Conservation (phyloP, 1,284 basidiomycete genomes). For the Heterobasidion parviporum region DNA sequence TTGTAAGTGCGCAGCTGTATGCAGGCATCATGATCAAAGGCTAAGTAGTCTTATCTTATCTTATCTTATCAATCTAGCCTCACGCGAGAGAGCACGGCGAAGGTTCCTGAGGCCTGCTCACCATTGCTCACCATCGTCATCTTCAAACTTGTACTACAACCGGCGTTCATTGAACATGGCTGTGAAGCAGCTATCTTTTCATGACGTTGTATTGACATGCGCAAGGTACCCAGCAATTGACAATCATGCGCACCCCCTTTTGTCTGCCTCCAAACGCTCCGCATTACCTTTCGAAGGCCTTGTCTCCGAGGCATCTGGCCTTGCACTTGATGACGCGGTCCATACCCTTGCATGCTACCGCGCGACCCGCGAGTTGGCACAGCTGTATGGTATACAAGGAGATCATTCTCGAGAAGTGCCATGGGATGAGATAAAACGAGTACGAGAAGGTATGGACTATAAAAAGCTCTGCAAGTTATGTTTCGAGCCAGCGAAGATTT, state of each 20-base stretch:
- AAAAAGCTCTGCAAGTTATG: constrained; percentile 44
- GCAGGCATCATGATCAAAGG: too few species aligned
- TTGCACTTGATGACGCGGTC: constrained; percentile 42
- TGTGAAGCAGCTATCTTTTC: neutral
- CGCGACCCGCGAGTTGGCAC: constrained; percentile 45
- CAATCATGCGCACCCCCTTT: constrained; percentile 69
- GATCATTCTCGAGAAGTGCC: constrained; percentile 18
- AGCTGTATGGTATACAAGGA: constrained; percentile 31
- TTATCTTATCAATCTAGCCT: too few species aligned
- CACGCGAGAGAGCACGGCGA: too few species aligned
- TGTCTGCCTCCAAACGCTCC: constrained; percentile 36
- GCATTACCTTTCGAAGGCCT: constrained; percentile 50
- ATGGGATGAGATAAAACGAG: constrained; percentile 53
- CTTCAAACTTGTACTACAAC: too few species aligned
- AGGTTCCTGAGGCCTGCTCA: too few species aligned
- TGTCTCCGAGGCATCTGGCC: constrained; percentile 53
- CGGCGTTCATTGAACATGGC: neutral
- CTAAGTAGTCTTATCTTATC: too few species aligned
- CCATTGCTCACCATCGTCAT: too few species aligned
- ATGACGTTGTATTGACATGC: neutral
- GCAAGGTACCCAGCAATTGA: constrained; percentile 46
- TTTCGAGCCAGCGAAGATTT: constrained; percentile 45
- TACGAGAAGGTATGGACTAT: constrained; percentile 37
- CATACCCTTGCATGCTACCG: constrained; percentile 51
- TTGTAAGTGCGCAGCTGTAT: too few species aligned